Conservation (phyloP, 2,329 filamentous ascomycete species). For the Thelonectria blattea region DNA sequence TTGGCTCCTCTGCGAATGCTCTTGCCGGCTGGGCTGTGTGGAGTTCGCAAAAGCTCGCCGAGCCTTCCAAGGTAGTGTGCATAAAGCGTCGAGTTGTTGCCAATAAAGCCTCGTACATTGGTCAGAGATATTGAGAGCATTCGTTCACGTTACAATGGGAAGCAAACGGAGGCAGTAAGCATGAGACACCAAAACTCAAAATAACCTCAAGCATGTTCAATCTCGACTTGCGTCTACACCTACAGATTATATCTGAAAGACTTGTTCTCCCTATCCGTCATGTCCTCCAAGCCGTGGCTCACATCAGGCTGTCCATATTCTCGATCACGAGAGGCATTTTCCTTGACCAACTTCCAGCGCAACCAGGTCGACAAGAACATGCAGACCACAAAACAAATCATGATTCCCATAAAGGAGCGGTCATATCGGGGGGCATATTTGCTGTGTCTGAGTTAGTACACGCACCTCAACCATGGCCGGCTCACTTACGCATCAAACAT, state of each 20-base stretch:
- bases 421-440: constrained; percentile 42
- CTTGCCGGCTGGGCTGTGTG: not conserved
- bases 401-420: constrained; percentile 39
- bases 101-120: too few relatives aligned
- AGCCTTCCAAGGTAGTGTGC: not conserved
- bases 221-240: not conserved
- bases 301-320: constrained; percentile 41
- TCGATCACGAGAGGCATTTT: constrained; percentile 41
- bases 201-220: too few relatives aligned
- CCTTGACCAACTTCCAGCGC: constrained; percentile 33
- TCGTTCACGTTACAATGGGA: too few relatives aligned
- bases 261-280: constrained; percentile 43
- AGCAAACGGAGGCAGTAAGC: too few relatives aligned
- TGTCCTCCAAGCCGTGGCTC: constrained; percentile 47
- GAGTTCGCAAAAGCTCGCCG: not conserved
- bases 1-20: not conserved
- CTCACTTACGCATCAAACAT: constrained; percentile 41
- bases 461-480: not conserved
- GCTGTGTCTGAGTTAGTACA: constrained; percentile 4
- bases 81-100: too few relatives aligned
- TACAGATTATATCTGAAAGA: constrained; percentile 27
- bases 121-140: too few relatives aligned
- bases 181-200: too few relatives aligned
- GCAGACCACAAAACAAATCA: constrained; percentile 41
- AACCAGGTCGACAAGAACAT: constrained; percentile 40